Evolutionary conservation across 345 rosid species (phyloP), one percentile per base, ranked within the genome.

Genomic region (Lenwebbia sp.): DNA sequence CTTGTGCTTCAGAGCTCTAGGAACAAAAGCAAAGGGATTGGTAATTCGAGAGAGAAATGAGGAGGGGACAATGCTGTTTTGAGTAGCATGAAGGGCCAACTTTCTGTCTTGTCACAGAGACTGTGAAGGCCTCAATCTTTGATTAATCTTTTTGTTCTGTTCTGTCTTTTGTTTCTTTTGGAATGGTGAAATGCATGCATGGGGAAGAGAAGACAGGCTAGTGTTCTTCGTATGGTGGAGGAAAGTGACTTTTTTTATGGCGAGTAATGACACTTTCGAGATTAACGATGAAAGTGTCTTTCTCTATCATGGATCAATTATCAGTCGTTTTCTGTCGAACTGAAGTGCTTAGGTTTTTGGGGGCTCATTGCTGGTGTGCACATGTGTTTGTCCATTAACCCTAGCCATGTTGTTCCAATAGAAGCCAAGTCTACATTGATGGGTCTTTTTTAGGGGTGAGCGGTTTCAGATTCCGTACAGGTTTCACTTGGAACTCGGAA

Each of bases 201-300:
- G 90, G 50, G 78, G 85, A 84, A 49, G 56, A 62, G 49, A 10
- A 22, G 44, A 47, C 28, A 26, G 86, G 15, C 28, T 4, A 10
- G 53, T 49, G 30, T 44, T 28, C 22, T 28, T 19, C 21, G 10
- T 6, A 30, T 2, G 78, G 25, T 65, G 78, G 78, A 26, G 84
- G 84, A 82, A 47, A 83, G 84, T 28, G 84, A 83, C 44, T 65
- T 52, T 50, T 50, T 52, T 19, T 19, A 19, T 70, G 47, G 78
- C 25, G 41, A 52, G 58, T 19, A 12, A 12, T 19, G 57, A 83
- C 53, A 4, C 65, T 91, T 90, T 91, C 87, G 91, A 86, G 92
- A 88, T 88, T 89, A 89, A 93, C 93, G 93, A 92, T 90, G 93
- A 87, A 90, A 90, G 90, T 93, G 94, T 89, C 91, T 92, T 90